A percentile compares a stretch with the other conserved stretches of the same genome.
These are phyloP conservation scores for Hymenoscyphus fraxineus DNA, from an alignment of 2,329 filamentous ascomycete genomes.

Conservation along the genomic window DNA sequence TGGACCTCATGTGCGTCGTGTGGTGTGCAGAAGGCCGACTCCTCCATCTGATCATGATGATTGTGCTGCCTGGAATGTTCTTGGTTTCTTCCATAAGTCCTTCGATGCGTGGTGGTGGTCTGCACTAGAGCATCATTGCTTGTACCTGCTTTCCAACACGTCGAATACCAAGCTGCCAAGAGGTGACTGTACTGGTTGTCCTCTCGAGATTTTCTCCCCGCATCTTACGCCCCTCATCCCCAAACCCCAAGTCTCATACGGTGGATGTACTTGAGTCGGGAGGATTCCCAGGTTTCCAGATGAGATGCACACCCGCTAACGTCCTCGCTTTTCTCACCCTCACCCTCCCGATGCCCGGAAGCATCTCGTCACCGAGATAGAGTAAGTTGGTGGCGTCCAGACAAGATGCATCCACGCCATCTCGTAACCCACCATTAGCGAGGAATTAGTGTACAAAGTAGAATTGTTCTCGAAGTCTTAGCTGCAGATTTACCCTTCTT, in stretches of 20 bases:
- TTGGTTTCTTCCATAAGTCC: slow-evolving; percentile 7
- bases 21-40: not conserved
- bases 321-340: not conserved
- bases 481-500: slow-evolving; percentile 5
- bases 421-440: not conserved
- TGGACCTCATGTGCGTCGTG: not conserved
- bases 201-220: not conserved
- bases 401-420: not conserved
- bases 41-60: too few species aligned
- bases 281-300: not conserved
- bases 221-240: not conserved
- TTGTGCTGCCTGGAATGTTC: slow-evolving; percentile 8
- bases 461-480: not conserved
- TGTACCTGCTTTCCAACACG: slow-evolving; percentile 13
- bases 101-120: not conserved
- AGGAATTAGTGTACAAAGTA: not conserved
- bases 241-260: not conserved
- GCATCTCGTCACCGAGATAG: not conserved
- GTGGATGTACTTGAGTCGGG: not conserved
- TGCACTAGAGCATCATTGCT: slow-evolving; percentile 4
- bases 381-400: too few species aligned
- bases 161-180: slow-evolving; percentile 7
- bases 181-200: not conserved
- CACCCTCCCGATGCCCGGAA: not conserved
- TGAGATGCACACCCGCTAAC: too few species aligned